Percentiles rank a stretch among this genome's conserved stretches.
Evolutionary conservation across 441 rosid species (phyloP).

Genomic region (Codiaeum variegatum): DNA sequence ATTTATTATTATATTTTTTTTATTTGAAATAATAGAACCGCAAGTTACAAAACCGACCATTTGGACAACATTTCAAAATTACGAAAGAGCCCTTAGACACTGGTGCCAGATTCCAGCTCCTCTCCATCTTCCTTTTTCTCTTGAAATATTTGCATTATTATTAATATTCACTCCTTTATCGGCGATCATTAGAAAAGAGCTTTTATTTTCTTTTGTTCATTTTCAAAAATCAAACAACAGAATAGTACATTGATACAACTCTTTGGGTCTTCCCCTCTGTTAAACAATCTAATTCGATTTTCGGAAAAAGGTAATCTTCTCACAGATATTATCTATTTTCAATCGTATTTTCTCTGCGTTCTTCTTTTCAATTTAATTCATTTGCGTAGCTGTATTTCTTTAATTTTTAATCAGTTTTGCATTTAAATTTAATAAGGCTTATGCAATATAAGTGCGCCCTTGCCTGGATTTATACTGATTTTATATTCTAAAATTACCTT

Average conservation of each 20-base stretch:
- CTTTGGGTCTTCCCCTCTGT: background rate
- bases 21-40: background rate
- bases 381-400: background rate
- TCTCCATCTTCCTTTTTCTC: background rate
- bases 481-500: background rate
- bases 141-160: background rate
- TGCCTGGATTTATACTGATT: conserved; percentile 27
- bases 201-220: background rate
- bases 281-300: background rate
- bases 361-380: background rate
- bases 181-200: background rate
- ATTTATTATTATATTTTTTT: no score
- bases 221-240: background rate
- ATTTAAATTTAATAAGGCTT: background rate
- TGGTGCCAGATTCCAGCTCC: conserved; percentile 19
- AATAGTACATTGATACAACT: background rate
- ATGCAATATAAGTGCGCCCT: background rate
- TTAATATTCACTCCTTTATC: background rate
- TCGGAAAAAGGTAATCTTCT: conserved; percentile 11
- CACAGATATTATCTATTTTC: conserved; percentile 1
- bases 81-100: conserved; percentile 32
- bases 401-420: background rate
- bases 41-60: no score
- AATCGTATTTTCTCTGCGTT: background rate
- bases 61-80: conserved; percentile 10